Base-by-base conservation (phyloP, 2,329 filamentous ascomycete genomes). In the Drechslerella stenobrocha region DNA sequence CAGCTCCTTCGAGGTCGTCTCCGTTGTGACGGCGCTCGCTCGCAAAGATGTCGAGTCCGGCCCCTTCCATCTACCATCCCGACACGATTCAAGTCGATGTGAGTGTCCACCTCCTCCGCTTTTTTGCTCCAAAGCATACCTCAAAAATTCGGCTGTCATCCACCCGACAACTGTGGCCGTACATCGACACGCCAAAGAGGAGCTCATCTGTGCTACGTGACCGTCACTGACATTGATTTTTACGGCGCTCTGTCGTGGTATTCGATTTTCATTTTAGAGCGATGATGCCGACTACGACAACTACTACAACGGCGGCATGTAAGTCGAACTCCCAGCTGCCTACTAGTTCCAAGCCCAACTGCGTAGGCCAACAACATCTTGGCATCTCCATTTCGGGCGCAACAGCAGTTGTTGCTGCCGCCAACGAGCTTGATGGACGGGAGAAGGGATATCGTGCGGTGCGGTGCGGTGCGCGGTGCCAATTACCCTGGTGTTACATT, bases 271-370 rank as follows among this genome's bases (percentile, higher is more conserved):
- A 30, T 30, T 30, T 30, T 52, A 66, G 61, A 66, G 61, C 44
- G 61, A 66, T 44, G 61, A 66, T 20, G 59, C 61, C 24, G 61
- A 66, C 23, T 65, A 65, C 47, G 60, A 65, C 15, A 51, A 42
- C 2, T 65, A 65, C 35, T 65, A 46, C 59, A 52, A 65, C 22
- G 60, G 60, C 35, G 61, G 52, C 30, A 66, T 66, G 61, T 66
- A 66, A 66, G 61, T 52, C 53, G 48, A 53, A 58, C 32, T 18
- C 53, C 53, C 40, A 22, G 28, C 23, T 37, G 20, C 34, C 20
- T 42, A 13, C 15, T 20, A 18, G 40, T 20, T 26, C 22, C 45
- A 48, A 40, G 58, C 57, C 52, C 34, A 52, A 23, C 52, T 30
- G 20, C 45, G 20, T 28, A 44, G 34, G 18, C 22, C 18, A 20